Percentiles rank a stretch among this genome's conserved stretches.
Conservation (phyloP, 2,329 filamentous ascomycete species). For the Stemphylium vesicarium region DNA sequence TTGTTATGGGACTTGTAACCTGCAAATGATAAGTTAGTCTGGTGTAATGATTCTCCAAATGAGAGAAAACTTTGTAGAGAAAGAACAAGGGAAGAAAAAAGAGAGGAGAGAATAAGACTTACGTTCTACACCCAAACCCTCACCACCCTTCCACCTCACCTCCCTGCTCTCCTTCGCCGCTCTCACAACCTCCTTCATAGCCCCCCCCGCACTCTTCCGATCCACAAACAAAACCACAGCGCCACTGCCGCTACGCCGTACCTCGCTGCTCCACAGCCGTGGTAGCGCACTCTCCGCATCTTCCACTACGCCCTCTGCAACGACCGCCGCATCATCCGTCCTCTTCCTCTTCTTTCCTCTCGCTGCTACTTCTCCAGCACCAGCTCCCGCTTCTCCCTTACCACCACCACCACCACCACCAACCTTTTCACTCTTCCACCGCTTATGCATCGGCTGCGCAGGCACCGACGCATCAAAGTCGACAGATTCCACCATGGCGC, state of each 20-base stretch:
- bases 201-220: conserved; percentile 74
- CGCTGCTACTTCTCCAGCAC: conserved; percentile 16
- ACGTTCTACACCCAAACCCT: conserved; percentile 58
- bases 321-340: conserved; percentile 38
- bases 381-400: conserved; percentile 43
- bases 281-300: conserved; percentile 70
- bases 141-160: conserved; percentile 70
- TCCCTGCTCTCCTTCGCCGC: conserved; percentile 63
- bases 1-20: conserved; percentile 69
- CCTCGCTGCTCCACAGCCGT: conserved; percentile 71
- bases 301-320: conserved; percentile 54
- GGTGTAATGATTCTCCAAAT: not conserved
- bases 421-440: conserved; percentile 41
- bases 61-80: not conserved
- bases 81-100: conserved; percentile 13
- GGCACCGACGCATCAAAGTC: conserved; percentile 65
- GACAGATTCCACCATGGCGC: conserved; percentile 78
- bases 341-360: conserved; percentile 64
- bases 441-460: conserved; percentile 56
- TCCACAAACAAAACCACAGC: conserved; percentile 87
- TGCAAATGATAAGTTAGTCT: conserved; percentile 46
- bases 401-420: too few relatives aligned
- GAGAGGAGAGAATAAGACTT: conserved; percentile 41
- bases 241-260: conserved; percentile 76
- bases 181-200: conserved; percentile 75